Percentiles rank a stretch among this genome's conserved stretches.
Conservation (phyloP, 768 basidiomycete genomes). For the Boletus barrowsii region DNA sequence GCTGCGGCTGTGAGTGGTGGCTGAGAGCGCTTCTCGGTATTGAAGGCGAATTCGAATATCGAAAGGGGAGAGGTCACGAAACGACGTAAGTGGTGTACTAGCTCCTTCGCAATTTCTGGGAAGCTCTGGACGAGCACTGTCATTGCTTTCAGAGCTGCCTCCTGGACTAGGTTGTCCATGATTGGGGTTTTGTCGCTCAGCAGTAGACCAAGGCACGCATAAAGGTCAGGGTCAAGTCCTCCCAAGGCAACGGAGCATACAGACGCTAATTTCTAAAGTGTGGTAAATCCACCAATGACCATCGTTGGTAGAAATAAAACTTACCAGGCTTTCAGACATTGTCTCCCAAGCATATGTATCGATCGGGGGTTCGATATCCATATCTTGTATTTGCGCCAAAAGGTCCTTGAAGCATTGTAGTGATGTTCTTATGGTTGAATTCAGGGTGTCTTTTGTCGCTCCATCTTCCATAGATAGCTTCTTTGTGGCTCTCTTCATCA, state of each 20-base stretch:
- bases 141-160: slow-evolving; percentile 84
- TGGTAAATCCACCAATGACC: background rate
- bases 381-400: slow-evolving; percentile 73
- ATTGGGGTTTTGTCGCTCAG: slow-evolving; percentile 81
- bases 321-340: slow-evolving; percentile 83
- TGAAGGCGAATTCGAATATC: slow-evolving; percentile 85
- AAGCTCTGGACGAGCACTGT: slow-evolving; percentile 87
- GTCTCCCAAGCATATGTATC: slow-evolving; percentile 95
- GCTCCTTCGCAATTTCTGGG: slow-evolving; percentile 67
- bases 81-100: slow-evolving; percentile 77
- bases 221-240: slow-evolving; percentile 65
- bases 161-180: slow-evolving; percentile 80
- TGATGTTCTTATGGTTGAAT: slow-evolving; percentile 53
- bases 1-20: slow-evolving; percentile 83
- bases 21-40: slow-evolving; percentile 66
- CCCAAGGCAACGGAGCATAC: slow-evolving; percentile 73
- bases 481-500: slow-evolving; percentile 53
- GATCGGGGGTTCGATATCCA: slow-evolving; percentile 73
- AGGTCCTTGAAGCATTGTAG: slow-evolving; percentile 78
- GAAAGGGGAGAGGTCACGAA: slow-evolving; percentile 87
- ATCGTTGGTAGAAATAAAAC: slow-evolving; percentile 19
- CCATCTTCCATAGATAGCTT: slow-evolving; percentile 37
- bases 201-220: slow-evolving; percentile 65
- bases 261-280: slow-evolving; percentile 73
- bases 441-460: slow-evolving; percentile 39